These are phyloP conservation scores for Nidula niveotomentosa DNA, from an alignment of 1,284 basidiomycete species.

Conservation along the genomic window DNA sequence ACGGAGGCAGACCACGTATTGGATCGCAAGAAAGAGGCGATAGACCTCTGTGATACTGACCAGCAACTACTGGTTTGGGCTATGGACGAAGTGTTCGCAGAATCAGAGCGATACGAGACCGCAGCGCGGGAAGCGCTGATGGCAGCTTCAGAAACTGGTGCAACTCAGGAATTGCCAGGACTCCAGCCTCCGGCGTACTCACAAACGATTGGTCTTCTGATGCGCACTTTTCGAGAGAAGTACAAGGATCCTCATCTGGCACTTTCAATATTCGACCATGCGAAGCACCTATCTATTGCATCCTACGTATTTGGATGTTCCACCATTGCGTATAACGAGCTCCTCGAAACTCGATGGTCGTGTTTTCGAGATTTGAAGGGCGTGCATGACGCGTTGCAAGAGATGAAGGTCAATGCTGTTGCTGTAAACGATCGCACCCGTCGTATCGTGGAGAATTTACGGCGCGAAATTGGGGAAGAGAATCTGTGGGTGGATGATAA, in stretches of 20 bases:
- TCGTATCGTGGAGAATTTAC: conserved; percentile 60
- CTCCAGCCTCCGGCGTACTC: conserved; percentile 71
- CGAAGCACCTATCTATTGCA: conserved; percentile 66
- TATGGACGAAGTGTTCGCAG: conserved; percentile 65
- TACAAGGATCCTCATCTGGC: conserved; percentile 81
- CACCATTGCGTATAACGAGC: conserved; percentile 82
- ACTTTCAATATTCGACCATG: conserved; percentile 81
- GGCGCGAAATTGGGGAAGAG: conserved; percentile 59
- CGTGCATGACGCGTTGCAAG: conserved; percentile 68
- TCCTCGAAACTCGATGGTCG: conserved; percentile 79
- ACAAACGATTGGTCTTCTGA: conserved; percentile 70
- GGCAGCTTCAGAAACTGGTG: conserved; percentile 17
- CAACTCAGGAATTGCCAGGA: conserved; percentile 24
- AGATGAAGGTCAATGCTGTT: conserved; percentile 83
- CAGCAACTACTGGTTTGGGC: conserved; percentile 79
- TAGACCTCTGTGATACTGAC: conserved; percentile 71
- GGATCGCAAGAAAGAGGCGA: conserved; percentile 77
- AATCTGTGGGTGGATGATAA: conserved; percentile 50
- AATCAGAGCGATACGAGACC: conserved; percentile 48
- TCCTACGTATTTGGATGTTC: conserved; percentile 89
- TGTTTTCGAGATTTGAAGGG: conserved; percentile 78
- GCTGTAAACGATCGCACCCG: conserved; percentile 61
- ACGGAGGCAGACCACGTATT: conserved; percentile 54
- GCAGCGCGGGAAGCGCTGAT: conserved; percentile 38
- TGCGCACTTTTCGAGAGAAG: conserved; percentile 73